A percentile compares a stretch with the other conserved stretches of the same genome.
Evolutionary conservation across 2,329 filamentous ascomycete species (phyloP).

Genomic region (Hymenoscyphus scutula): DNA sequence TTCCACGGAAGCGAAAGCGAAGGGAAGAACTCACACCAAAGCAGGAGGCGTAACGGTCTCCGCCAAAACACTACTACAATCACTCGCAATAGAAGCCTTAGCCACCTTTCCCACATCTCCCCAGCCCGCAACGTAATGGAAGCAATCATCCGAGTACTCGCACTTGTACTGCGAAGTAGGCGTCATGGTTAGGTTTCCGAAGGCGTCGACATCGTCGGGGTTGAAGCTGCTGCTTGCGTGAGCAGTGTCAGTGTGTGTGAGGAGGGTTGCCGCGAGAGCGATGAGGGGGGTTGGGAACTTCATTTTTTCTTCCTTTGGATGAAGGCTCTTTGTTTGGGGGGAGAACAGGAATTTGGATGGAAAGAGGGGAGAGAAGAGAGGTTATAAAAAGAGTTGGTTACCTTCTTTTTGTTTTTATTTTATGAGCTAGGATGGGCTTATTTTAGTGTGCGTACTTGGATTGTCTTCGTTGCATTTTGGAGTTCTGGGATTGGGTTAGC

Average conservation of each 20-base stretch:
- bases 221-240: neutral
- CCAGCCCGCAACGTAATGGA: neutral
- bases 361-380: neutral
- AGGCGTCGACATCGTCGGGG: too few species aligned
- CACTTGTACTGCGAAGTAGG: neutral
- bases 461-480: too few species aligned
- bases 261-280: neutral
- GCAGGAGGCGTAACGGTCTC: neutral
- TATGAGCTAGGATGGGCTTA: too few species aligned
- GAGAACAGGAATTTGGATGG: too few species aligned
- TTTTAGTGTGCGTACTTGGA: too few species aligned
- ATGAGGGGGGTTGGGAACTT: neutral
- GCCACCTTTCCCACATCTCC: neutral
- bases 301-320: neutral
- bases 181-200: neutral
- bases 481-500: neutral
- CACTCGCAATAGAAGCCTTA: neutral
- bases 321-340: too few species aligned
- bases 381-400: neutral
- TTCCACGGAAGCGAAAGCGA: neutral
- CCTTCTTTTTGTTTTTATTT: too few species aligned
- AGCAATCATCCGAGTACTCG: conserved; percentile 2
- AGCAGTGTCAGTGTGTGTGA: neutral
- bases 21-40: neutral
- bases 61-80: neutral